A percentile compares a stretch with the other conserved stretches of the same genome.
Conservation (phyloP, 1,139 yeast species). For the Saccharomyces hybrid region DNA sequence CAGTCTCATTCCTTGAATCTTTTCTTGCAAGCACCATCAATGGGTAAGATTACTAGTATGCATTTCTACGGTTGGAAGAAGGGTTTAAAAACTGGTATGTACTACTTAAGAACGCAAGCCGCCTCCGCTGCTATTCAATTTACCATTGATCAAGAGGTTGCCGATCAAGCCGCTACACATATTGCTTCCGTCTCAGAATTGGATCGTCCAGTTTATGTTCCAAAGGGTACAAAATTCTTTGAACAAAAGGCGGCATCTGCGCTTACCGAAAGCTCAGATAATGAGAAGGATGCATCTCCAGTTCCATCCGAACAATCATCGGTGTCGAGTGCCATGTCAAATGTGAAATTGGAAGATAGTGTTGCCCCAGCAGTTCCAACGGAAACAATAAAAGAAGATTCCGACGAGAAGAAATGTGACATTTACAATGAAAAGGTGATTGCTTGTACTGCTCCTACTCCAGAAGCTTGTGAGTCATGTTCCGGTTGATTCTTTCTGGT, state of each 20-base stretch:
- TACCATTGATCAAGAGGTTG: constrained; percentile 61
- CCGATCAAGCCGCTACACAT: constrained; percentile 44
- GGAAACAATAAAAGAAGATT: constrained; percentile 8
- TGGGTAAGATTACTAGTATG: constrained; percentile 93
- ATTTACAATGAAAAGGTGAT: constrained; percentile 88
- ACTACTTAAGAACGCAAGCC: constrained; percentile 91
- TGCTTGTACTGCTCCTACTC: constrained; percentile 95
- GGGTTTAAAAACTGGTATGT: constrained; percentile 97
- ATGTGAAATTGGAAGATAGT: constrained; percentile 9
- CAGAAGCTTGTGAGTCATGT: constrained; percentile 98
- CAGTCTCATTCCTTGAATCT: constrained; percentile 91
- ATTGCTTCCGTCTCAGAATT: constrained; percentile 51
- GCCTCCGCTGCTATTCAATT: constrained; percentile 92
- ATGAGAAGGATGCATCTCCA: constrained; percentile 11
- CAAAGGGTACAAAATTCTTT: constrained; percentile 31
- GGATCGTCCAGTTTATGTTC: constrained; percentile 46
- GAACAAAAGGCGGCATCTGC: constrained; percentile 1
- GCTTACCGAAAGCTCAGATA: constrained; percentile 12
- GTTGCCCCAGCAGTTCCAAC: constrained; percentile 6
- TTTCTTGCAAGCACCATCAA: constrained; percentile 77
- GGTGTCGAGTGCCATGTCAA: constrained; percentile 23
- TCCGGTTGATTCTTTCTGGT: constrained; percentile 55
- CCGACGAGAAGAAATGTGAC: constrained; percentile 41
- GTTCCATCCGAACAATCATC: constrained; percentile 13
- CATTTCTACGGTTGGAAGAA: constrained; percentile 97